Evolutionary conservation across 805 yeast genomes (phyloP).

Genomic region (Hyphopichia homilentoma): DNA sequence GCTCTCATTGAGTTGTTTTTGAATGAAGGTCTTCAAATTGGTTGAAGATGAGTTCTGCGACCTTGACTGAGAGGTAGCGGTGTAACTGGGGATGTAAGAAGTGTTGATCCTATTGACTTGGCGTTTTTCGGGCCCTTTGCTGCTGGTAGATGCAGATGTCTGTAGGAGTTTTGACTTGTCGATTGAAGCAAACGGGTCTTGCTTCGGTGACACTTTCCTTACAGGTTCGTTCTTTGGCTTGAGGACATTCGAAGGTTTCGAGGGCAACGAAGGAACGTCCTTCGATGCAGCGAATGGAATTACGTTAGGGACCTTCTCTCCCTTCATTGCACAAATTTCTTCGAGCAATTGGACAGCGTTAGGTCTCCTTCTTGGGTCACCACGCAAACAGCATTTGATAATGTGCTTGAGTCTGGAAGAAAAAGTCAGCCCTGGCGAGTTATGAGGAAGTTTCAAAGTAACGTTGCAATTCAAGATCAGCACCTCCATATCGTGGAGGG

Average conservation of each 20-base stretch:
- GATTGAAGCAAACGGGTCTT: conserved; percentile 42
- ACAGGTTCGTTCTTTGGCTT: neutral
- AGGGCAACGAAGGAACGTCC: conserved; percentile 5
- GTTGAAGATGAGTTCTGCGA: conserved; percentile 11
- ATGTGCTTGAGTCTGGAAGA: conserved; percentile 61
- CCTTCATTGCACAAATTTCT: conserved; percentile 62
- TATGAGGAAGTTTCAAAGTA: conserved; percentile 42
- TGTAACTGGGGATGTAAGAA: conserved; percentile 6
- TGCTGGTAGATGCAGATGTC: conserved; percentile 6
- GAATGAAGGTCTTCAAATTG: conserved; percentile 29
- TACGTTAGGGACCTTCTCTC: conserved; percentile 36
- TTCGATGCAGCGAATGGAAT: conserved; percentile 28
- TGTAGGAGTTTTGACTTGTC: conserved; percentile 33
- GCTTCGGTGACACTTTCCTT: neutral
- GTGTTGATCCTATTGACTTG: conserved; percentile 13
- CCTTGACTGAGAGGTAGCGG: neutral
- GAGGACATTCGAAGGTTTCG: no score
- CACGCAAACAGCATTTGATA: conserved; percentile 57
- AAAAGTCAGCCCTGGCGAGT: conserved; percentile 46
- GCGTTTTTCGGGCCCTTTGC: conserved; percentile 2
- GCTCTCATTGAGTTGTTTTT: conserved; percentile 26
- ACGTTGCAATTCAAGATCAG: conserved; percentile 58
- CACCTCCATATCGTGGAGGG: conserved; percentile 44
- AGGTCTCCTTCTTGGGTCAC: conserved; percentile 70
- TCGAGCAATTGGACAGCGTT: conserved; percentile 67